A percentile compares a stretch with the other conserved stretches of the same genome.
Conservation (phyloP, 371 early-diverging fungal genomes). For the Basidiobolus meristosporus region DNA sequence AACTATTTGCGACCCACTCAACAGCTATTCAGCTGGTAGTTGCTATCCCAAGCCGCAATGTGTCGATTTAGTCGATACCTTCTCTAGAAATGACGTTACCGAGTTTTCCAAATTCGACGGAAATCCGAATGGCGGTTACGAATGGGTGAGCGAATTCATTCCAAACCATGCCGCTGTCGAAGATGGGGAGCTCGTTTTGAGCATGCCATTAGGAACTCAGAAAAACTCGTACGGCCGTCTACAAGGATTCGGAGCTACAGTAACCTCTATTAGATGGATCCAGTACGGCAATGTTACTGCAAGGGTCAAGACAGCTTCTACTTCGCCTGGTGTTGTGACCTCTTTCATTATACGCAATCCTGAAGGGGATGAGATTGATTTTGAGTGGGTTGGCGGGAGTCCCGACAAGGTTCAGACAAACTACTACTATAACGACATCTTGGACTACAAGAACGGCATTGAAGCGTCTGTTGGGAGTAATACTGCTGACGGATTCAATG, state of each 20-base stretch:
- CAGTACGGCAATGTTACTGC: constrained; percentile 28
- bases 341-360: constrained; percentile 31
- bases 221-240: constrained; percentile 13
- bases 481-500: constrained; percentile 9
- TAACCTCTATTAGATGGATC: constrained; percentile 21
- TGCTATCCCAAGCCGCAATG: constrained; percentile 28
- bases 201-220: constrained; percentile 10
- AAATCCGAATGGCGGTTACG: constrained; percentile 13
- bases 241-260: constrained; percentile 33
- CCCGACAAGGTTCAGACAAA: constrained; percentile 32
- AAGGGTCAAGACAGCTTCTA: constrained; percentile 22
- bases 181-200: constrained; percentile 18
- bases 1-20: constrained; percentile 22
- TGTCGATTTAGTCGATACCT: constrained; percentile 8
- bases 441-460: constrained; percentile 18
- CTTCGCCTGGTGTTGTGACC: constrained; percentile 31
- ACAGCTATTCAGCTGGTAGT: constrained; percentile 18
- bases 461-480: constrained; percentile 6
- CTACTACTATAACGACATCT: constrained; percentile 35
- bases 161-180: constrained; percentile 20
- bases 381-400: constrained; percentile 42
- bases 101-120: constrained; percentile 14
- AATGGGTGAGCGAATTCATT: constrained; percentile 25
- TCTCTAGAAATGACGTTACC: neutral
- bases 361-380: constrained; percentile 52